Base-by-base conservation (phyloP, 2,329 filamentous ascomycete genomes). In the Aspergillus awamori region DNA sequence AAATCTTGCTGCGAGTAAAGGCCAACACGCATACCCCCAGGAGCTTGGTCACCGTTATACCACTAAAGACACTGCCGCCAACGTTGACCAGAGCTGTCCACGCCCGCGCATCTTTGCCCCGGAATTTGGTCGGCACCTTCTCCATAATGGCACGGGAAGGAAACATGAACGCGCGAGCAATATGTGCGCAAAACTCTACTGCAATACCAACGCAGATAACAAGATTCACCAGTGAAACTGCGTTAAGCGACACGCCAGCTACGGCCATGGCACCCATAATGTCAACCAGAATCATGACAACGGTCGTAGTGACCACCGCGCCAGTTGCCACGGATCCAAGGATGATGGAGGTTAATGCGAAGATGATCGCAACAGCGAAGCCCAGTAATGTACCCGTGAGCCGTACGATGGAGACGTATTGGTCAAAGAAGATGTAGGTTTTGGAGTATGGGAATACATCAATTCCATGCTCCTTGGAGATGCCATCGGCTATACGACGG, bases 361-460 rank as follows among this genome's bases (percentile, higher is more conserved):
- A 89, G 62, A 98, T 96, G 66, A 97, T 91, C 26, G 85, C 91
- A 13, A 98, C 82, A 0, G 93, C 94, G 3, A 91, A 90, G 43
- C 90, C 89, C 30, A 99, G 85, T 1, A 99, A 86, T 0, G 89
- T 87, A 0, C 85, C 89, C 0, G 94, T 93, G 4, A 98, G 83
- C 10, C 85, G 83, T 20, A 96, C 87, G 63, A 99, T 98, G 60
- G 86, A 86, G 5, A 92, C 85, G 73, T 99, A 99, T 75, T 98
- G 95, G 74, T 99, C 95, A 75, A 99, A 99, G 85, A 98, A 99
- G 75, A 99, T 93, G 81, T 99, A 99, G 76, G 97, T 97, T 63
- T 97, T 89, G 68, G 92, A 96, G 80, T 99, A 99, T 0, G 95
- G 92, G 83, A 99, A 99, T 3, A 99, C 89, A 24, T 95, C 88